Conservation (phyloP, 2,329 filamentous ascomycete genomes). For the Cercospora beticola region DNA sequence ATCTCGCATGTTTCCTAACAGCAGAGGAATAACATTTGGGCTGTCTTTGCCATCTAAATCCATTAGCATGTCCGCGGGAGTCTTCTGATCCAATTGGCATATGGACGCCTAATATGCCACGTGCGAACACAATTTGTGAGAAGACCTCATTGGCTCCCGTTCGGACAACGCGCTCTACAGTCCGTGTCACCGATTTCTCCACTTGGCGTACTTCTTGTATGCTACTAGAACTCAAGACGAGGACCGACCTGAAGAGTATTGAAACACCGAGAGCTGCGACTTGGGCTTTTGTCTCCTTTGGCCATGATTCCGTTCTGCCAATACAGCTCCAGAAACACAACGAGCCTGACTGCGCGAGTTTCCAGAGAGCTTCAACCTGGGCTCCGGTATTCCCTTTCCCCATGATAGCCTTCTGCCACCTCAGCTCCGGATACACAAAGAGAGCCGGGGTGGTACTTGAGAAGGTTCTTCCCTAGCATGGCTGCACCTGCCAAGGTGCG, state of each 20-base stretch:
- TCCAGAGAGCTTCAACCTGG: too few species aligned
- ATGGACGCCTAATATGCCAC: background rate
- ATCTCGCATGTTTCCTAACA: background rate
- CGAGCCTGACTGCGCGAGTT: too few species aligned
- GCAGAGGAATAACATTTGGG: background rate
- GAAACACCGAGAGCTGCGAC: background rate
- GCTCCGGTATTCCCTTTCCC: too few species aligned
- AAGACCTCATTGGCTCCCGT: background rate
- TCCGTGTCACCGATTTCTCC: background rate
- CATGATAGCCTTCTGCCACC: too few species aligned
- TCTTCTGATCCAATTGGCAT: slow-evolving; percentile 28
- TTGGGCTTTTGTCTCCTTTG: background rate
- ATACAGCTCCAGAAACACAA: background rate
- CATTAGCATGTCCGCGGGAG: slow-evolving; percentile 52
- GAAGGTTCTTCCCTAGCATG: too few species aligned
- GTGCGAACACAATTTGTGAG: background rate
- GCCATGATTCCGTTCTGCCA: too few species aligned
- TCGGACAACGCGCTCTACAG: background rate
- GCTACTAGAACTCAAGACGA: background rate
- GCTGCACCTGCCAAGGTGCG: too few species aligned
- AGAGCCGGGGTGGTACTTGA: too few species aligned
- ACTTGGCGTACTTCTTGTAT: background rate
- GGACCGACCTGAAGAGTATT: background rate
- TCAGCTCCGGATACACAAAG: too few species aligned
- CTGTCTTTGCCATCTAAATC: slow-evolving; percentile 69